Evolutionary conservation across 164 flowering plant genomes (phyloP).

Genomic region (Magnolia sinica): DNA sequence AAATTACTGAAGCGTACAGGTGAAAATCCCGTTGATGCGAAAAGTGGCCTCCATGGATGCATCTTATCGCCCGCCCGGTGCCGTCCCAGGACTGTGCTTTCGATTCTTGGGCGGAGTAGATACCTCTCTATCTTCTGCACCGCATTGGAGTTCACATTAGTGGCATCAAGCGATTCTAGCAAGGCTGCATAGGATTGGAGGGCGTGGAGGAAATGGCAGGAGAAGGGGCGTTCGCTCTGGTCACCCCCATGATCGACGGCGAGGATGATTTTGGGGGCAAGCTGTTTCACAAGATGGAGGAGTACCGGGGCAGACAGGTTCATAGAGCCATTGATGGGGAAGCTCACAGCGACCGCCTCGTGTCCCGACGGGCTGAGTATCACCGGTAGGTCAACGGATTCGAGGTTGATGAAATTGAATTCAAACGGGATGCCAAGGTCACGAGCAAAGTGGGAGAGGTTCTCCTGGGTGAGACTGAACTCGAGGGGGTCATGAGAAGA

Average conservation of each 20-base stretch:
- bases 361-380: slow-evolving; percentile 27
- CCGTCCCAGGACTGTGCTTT: slow-evolving; percentile 43
- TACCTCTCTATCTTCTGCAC: slow-evolving; percentile 67
- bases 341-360: slow-evolving; percentile 65
- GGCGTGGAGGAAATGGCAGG: slow-evolving; percentile 48
- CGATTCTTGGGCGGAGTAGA: slow-evolving; percentile 62
- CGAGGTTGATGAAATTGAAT: slow-evolving; percentile 48
- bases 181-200: slow-evolving; percentile 49
- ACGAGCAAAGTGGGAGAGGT: slow-evolving; percentile 56
- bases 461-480: slow-evolving; percentile 53
- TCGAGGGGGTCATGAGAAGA: slow-evolving; percentile 54
- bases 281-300: slow-evolving; percentile 64
- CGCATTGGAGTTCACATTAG: slow-evolving; percentile 38
- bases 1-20: slow-evolving; percentile 66
- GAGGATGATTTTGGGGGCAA: slow-evolving; percentile 67
- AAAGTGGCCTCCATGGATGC: slow-evolving; percentile 57
- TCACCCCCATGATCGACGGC: slow-evolving; percentile 69
- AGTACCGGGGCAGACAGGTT: slow-evolving; percentile 40
- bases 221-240: slow-evolving; percentile 56
- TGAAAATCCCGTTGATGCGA: slow-evolving; percentile 55
- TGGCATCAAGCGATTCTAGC: slow-evolving; percentile 70
- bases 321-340: slow-evolving; percentile 37
- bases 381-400: slow-evolving; percentile 30
- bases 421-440: slow-evolving; percentile 51
- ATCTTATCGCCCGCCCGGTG: slow-evolving; percentile 36